Evolutionary conservation across 2,329 filamentous ascomycete genomes (phyloP), one percentile per base, ranked within the genome.

Genomic region (Fusarium sp.): DNA sequence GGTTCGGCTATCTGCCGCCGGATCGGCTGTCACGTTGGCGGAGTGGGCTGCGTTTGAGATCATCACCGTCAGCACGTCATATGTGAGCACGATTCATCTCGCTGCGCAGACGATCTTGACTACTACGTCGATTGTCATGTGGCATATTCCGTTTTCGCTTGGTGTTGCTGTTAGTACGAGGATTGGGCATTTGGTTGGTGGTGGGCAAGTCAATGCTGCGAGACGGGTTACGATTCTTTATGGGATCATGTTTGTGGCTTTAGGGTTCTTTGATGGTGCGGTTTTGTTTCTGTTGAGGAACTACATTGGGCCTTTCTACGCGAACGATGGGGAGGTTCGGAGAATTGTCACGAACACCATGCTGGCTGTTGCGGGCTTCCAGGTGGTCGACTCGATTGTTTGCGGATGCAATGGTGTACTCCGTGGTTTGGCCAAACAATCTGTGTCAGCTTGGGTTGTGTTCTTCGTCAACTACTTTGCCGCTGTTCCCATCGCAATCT

Each of bases 21-120:
- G 84, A 1, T 80, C 81, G 9, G 78, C 80, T 9, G 82, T 85
- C 24, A 83, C 81, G 28, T 58, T 85, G 18, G 84, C 82, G 6
- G 84, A 85, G 75, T 85, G 84, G 83, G 78, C 79, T 17, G 83
- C 84, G 7, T 84, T 83, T 54, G 84, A 85, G 76, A 79, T 86
- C 24, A 72, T 86, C 17, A 85, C 83, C 3, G 79, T 87, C 12
- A 84, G 84, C 75, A 84, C 85, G 1, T 84, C 83, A 11, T 85
- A 85, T 71, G 77, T 86, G 41, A 81, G 82, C 73, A 85, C 84
- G 3, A 78, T 79, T 10, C 82, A 85, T 55, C 79, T 85, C 3
- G 84, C 84, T 6, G 83, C 84, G 12, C 84, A 85, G 71, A 82
- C 83, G 9, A 78, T 85, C 17, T 66, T 85, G 66, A 83, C 80